These are phyloP conservation scores for Coccomyxa sp. DNA, from an alignment of 139 green algal species.

Conservation along the genomic window DNA sequence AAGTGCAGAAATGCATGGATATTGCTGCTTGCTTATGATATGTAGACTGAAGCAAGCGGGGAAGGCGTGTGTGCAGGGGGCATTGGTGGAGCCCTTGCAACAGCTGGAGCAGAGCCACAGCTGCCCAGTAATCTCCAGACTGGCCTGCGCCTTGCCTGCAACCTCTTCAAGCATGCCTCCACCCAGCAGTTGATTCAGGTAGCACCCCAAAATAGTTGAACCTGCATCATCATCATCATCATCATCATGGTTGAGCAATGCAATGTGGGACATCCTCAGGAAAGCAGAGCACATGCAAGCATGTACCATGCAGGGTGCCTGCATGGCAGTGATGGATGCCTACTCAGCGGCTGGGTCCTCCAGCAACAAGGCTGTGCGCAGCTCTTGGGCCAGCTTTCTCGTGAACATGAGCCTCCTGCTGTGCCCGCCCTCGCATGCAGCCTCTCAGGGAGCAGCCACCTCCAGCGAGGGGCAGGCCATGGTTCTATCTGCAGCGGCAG, in stretches of 20 bases:
- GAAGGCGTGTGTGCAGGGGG: conserved; percentile 21
- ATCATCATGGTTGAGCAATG: too few species aligned
- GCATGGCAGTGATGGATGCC: conserved; percentile 33
- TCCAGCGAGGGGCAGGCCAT: background rate
- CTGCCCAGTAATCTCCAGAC: conserved; percentile 48
- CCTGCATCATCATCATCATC: too few species aligned
- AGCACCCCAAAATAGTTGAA: too few species aligned
- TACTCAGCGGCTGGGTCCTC: conserved; percentile 20
- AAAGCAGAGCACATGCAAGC: too few species aligned
- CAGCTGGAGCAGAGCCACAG: conserved; percentile 17
- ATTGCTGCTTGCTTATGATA: background rate
- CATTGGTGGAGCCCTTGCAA: conserved; percentile 32
- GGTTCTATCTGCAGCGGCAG: conserved; percentile 29
- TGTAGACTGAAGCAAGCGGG: too few species aligned
- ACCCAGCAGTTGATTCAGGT: conserved; percentile 30
- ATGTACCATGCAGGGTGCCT: conserved; percentile 13
- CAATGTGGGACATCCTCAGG: too few species aligned
- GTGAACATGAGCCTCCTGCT: conserved; percentile 51
- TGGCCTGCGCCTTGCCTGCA: conserved; percentile 53
- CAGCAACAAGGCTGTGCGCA: conserved; percentile 50
- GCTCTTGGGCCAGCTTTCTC: conserved; percentile 58
- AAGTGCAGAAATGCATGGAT: background rate
- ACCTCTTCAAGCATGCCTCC: conserved; percentile 40
- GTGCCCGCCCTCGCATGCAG: background rate
- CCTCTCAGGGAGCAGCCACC: too few species aligned